Conservation (phyloP, 495 filamentous ascomycete species). For the Pyronema omphalodes region DNA sequence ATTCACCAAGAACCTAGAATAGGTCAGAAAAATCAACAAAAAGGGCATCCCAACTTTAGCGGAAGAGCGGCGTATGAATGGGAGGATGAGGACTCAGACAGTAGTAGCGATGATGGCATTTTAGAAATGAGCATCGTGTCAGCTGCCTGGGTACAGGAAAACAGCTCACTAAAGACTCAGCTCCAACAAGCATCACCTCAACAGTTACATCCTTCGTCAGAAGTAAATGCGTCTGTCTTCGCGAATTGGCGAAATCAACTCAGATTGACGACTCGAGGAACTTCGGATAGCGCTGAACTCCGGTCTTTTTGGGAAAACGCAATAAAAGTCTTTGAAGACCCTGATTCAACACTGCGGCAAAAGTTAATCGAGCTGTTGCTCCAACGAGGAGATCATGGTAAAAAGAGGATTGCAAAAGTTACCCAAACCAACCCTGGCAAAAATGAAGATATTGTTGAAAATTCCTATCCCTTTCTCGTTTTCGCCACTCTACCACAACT, state of each 20-base stretch:
- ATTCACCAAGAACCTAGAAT: too few relatives aligned
- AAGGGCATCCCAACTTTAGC: too few relatives aligned
- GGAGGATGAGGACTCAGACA: too few relatives aligned
- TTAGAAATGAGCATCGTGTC: too few relatives aligned
- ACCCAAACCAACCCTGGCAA: not conserved
- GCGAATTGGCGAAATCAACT: not conserved
- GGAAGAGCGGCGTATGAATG: too few relatives aligned
- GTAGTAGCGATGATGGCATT: too few relatives aligned
- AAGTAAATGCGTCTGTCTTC: not conserved
- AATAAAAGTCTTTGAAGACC: not conserved
- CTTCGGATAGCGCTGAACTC: not conserved
- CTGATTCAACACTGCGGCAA: not conserved
- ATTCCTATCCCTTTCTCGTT: not conserved
- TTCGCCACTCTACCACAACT: not conserved
- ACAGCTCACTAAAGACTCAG: too few relatives aligned
- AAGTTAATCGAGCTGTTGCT: not conserved
- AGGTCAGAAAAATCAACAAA: too few relatives aligned
- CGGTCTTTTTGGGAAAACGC: not conserved
- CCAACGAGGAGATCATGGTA: not conserved
- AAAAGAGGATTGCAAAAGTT: not conserved
- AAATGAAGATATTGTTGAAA: not conserved
- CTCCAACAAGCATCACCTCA: too few relatives aligned
- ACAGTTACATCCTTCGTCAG: too few relatives aligned
- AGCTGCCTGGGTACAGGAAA: too few relatives aligned
- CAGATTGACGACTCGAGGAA: not conserved